Evolutionary conservation across 2,329 filamentous ascomycete species (phyloP).

Genomic region (Calonectria leucothoes): DNA sequence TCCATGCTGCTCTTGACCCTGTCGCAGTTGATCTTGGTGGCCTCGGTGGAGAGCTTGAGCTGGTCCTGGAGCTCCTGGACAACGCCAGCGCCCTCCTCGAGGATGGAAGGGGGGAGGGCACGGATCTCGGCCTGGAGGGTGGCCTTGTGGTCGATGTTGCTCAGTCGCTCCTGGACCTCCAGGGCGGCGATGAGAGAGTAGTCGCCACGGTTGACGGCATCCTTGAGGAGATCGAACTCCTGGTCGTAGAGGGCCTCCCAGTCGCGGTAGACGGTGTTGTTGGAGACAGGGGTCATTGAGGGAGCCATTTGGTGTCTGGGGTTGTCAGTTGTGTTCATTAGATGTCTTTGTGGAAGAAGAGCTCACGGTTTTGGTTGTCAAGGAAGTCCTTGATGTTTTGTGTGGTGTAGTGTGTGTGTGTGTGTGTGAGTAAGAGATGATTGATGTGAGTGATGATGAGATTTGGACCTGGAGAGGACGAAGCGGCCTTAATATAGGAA

Average conservation of each 20-base stretch:
- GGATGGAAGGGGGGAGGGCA: background rate
- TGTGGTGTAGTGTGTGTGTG: background rate
- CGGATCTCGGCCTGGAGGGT: background rate
- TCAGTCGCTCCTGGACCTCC: background rate
- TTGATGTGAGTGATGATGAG: background rate
- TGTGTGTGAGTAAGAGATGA: background rate
- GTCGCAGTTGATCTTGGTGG: background rate
- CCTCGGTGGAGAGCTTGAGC: background rate
- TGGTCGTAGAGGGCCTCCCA: background rate
- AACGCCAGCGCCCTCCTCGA: background rate
- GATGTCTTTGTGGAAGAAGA: background rate
- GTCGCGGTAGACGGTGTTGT: background rate
- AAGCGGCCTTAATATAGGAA: background rate
- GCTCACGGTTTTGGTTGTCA: background rate
- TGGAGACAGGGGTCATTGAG: background rate
- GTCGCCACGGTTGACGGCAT: background rate
- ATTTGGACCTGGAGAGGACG: background rate
- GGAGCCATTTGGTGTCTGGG: background rate
- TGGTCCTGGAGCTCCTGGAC: background rate
- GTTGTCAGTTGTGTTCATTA: background rate
- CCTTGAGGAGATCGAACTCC: background rate
- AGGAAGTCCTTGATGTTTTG: background rate
- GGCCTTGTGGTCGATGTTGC: background rate
- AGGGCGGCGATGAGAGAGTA: background rate
- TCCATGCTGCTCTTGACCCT: background rate